These are phyloP conservation scores for Diplodia intermedia DNA, from an alignment of 2,329 filamentous ascomycete species.

Conservation along the genomic window DNA sequence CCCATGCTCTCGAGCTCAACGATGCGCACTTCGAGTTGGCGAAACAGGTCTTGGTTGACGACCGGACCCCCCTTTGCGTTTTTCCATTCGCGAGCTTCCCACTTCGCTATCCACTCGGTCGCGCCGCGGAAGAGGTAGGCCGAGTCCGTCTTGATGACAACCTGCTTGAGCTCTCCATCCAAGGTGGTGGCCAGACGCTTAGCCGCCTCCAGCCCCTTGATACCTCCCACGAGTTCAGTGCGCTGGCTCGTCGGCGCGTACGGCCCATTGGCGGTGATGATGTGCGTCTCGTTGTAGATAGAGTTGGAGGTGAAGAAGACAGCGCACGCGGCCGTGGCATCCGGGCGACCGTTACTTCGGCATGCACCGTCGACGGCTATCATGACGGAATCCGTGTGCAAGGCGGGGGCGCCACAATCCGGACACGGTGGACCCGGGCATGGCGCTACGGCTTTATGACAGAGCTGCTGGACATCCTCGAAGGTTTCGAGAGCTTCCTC, in stretches of 20 bases:
- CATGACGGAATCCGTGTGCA: too few relatives aligned
- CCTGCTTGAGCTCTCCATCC: neutral
- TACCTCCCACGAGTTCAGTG: conserved; percentile 2
- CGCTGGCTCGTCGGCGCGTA: conserved; percentile 4
- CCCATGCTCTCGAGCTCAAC: neutral
- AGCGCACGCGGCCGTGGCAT: conserved; percentile 8
- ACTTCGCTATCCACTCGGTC: conserved; percentile 9
- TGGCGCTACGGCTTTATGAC: too few relatives aligned
- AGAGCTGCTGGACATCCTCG: too few relatives aligned
- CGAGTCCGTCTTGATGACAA: conserved; percentile 13
- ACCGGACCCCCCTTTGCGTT: too few relatives aligned
- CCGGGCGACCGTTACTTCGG: neutral
- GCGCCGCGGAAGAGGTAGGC: conserved; percentile 1
- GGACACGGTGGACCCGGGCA: too few relatives aligned
- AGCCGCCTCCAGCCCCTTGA: conserved; percentile 5
- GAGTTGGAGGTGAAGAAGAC: neutral
- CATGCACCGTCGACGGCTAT: conserved; percentile 1
- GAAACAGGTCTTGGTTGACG: neutral
- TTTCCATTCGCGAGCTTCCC: neutral
- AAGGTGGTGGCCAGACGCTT: neutral
- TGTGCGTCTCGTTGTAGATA: neutral
- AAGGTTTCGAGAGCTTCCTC: too few relatives aligned
- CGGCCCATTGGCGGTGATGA: neutral
- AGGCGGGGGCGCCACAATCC: too few relatives aligned
- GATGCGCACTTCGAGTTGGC: neutral